Evolutionary conservation across 768 basidiomycete genomes (phyloP).

Genomic region (Hericium rajendrae): DNA sequence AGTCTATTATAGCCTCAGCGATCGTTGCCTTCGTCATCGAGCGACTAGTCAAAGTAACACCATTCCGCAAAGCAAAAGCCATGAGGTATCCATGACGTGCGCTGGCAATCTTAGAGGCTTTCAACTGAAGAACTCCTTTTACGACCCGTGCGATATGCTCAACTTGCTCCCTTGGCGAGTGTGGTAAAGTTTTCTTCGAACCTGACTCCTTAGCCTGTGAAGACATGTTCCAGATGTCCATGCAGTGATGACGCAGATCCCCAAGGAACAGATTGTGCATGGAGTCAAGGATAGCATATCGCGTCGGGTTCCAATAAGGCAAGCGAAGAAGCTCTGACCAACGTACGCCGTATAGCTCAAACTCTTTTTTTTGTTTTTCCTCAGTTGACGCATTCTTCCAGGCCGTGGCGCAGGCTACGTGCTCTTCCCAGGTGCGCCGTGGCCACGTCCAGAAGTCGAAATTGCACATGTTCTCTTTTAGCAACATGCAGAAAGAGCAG

Average conservation of each 20-base stretch:
- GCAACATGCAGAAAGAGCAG: background rate
- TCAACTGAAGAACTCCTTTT: background rate
- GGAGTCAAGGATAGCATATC: slow-evolving; percentile 25
- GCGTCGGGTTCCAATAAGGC: slow-evolving; percentile 30
- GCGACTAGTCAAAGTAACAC: too few relatives aligned
- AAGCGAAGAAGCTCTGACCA: too few relatives aligned
- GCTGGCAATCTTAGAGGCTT: background rate
- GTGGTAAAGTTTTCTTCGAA: background rate
- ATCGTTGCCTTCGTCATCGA: too few relatives aligned
- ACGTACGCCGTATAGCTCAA: slow-evolving; percentile 16
- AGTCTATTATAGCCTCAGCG: too few relatives aligned
- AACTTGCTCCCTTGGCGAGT: too few relatives aligned
- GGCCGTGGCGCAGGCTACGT: slow-evolving; percentile 2
- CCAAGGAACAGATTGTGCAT: slow-evolving; percentile 34
- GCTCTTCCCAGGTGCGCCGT: slow-evolving; percentile 1
- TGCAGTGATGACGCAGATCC: slow-evolving; percentile 23
- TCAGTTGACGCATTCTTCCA: slow-evolving; percentile 14
- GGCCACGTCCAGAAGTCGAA: slow-evolving; percentile 22
- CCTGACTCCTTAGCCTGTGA: background rate
- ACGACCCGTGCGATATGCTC: background rate
- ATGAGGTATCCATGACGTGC: background rate
- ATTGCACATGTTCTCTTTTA: slow-evolving; percentile 16
- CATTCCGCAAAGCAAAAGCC: too few relatives aligned
- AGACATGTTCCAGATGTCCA: slow-evolving; percentile 2
- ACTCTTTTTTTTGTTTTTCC: slow-evolving; percentile 4